Evolutionary conservation across 805 yeast species (phyloP).

Genomic region (Candida bentonensis): DNA sequence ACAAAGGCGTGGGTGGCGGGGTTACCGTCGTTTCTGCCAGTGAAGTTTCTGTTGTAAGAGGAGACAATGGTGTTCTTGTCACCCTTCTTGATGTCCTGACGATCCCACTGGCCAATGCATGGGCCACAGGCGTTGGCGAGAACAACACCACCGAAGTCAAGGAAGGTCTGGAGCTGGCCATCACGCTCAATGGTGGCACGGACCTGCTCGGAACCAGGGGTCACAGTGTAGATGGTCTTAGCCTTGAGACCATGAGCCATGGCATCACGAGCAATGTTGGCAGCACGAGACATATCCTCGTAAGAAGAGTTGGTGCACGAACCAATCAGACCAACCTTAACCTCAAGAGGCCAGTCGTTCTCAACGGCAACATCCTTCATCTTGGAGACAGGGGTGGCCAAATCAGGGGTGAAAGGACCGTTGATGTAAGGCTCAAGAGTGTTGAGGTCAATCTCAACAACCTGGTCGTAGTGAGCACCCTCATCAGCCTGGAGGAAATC

Average conservation of each 20-base stretch:
- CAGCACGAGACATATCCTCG: slow-evolving; percentile 97
- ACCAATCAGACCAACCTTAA: slow-evolving; percentile 92
- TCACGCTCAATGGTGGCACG: slow-evolving; percentile 97
- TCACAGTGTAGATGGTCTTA: slow-evolving; percentile 81
- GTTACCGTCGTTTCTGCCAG: slow-evolving; percentile 97
- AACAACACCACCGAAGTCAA: slow-evolving; percentile 85
- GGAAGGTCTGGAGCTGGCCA: slow-evolving; percentile 78
- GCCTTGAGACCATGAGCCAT: slow-evolving; percentile 82
- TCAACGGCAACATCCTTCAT: slow-evolving; percentile 70
- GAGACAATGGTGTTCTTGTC: slow-evolving; percentile 95
- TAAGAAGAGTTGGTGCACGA: slow-evolving; percentile 98
- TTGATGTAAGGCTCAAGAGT: slow-evolving; percentile 90
- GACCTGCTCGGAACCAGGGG: slow-evolving; percentile 97
- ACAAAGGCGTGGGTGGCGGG: slow-evolving; percentile 94
- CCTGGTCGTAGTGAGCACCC: slow-evolving; percentile 88
- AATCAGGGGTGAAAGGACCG: slow-evolving; percentile 98
- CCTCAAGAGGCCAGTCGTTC: slow-evolving; percentile 86
- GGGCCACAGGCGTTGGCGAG: slow-evolving; percentile 99
- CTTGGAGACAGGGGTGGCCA: slow-evolving; percentile 86
- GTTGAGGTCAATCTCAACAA: slow-evolving; percentile 78
- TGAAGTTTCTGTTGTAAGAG: slow-evolving; percentile 95
- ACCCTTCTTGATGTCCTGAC: slow-evolving; percentile 82
- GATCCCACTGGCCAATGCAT: slow-evolving; percentile 99
- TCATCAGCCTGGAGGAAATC: slow-evolving; percentile 72
- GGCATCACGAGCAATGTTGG: slow-evolving; percentile 83